phyloP scores from a whole-genome alignment of 352 stramenopile genomes.

The Phytophthora podocarpi region DNA sequence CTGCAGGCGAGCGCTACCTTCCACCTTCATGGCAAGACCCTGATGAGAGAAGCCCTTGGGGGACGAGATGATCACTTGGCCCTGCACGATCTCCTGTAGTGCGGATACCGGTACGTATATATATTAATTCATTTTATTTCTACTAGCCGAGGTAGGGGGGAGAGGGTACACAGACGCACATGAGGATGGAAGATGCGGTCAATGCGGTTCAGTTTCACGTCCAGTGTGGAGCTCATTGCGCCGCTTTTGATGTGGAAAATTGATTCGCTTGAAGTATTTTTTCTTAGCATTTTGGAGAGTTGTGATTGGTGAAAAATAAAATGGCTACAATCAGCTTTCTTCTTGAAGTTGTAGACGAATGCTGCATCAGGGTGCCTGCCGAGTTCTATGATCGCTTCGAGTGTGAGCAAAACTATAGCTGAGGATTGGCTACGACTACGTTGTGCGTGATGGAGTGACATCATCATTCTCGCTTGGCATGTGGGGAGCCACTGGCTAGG shows the following conservation, averaged over 20 bases:
- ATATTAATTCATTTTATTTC: too few species aligned
- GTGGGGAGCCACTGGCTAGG: not conserved
- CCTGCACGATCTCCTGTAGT: constrained; percentile 78
- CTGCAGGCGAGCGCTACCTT: constrained; percentile 81
- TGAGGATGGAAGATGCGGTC: constrained; percentile 87
- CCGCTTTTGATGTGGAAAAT: not conserved
- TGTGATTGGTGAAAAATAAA: constrained; percentile 19
- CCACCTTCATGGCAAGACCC: constrained; percentile 83
- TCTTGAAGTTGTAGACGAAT: constrained; percentile 23
- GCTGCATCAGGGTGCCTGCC: too few species aligned
- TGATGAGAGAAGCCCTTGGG: constrained; percentile 86
- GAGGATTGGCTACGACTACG: not conserved
- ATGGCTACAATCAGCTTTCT: too few species aligned
- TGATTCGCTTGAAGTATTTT: constrained; percentile 18
- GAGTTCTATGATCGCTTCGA: not conserved
- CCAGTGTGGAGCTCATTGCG: constrained; percentile 79
- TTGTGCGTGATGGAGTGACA: not conserved
- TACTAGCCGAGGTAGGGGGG: too few species aligned
- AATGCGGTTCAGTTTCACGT: constrained; percentile 86
- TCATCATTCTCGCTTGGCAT: too few species aligned
- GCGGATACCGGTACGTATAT: not conserved
- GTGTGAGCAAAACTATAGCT: constrained; percentile 19
- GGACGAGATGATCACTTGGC: constrained; percentile 85
- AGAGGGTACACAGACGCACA: constrained; percentile 36
- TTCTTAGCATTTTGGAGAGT: constrained; percentile 1